phyloP scores from a whole-genome alignment of 345 rosid species.

The Brassica napus region Da-Ae NC_063446.1:17582001-17582500 shows the following conservation, averaged over 20 bases:
- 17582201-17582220: conserved; percentile 75
- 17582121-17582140: conserved; percentile 64
- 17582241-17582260: conserved; percentile 79
- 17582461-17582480: conserved; percentile 82
- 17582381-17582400: conserved; percentile 96
- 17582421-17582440: conserved; percentile 71
- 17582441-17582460: conserved; percentile 98
- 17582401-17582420: conserved; percentile 78
- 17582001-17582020: conserved; percentile 5
- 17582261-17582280: conserved; percentile 85
- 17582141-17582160: conserved; percentile 89
- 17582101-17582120: not conserved
- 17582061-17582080: conserved; percentile 5
- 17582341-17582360: conserved; percentile 23
- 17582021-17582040: not conserved
- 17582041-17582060: conserved; percentile 9
- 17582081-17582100: conserved; percentile 12
- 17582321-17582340: not conserved
- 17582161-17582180: conserved; percentile 90
- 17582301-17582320: conserved; percentile 35
- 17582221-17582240: conserved; percentile 85
- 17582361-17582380: conserved; percentile 80
- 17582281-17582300: conserved; percentile 87
- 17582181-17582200: conserved; percentile 82
- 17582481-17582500: conserved; percentile 79